Percentiles rank a stretch among this genome's conserved stretches.
These are phyloP conservation scores for Chaetomiaceae sp. DNA, from an alignment of 2,329 filamentous ascomycete species.

Conservation along the genomic window DNA sequence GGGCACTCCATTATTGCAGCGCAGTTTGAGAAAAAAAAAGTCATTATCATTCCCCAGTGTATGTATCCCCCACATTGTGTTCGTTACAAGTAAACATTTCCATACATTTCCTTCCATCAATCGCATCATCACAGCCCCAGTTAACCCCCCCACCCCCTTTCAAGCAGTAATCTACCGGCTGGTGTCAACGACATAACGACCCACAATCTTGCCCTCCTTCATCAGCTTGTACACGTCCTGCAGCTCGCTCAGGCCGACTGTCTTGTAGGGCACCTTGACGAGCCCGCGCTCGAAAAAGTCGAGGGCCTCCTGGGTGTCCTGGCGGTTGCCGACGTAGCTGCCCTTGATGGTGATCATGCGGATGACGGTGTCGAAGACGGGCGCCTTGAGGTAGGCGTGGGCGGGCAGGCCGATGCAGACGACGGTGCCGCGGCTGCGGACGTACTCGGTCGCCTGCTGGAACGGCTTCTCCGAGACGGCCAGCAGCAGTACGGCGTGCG, in stretches of 20 bases:
- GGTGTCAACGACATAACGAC: conserved; percentile 74
- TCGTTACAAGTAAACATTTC: background rate
- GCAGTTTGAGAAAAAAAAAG: too few species aligned
- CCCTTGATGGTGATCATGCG: conserved; percentile 90
- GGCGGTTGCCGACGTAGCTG: conserved; percentile 88
- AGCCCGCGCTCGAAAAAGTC: conserved; percentile 83
- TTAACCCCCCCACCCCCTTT: background rate
- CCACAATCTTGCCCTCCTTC: conserved; percentile 66
- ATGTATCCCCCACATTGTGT: too few species aligned
- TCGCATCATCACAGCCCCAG: background rate
- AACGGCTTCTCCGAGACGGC: conserved; percentile 89
- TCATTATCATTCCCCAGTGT: background rate
- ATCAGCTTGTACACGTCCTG: conserved; percentile 75
- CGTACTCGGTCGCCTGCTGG: conserved; percentile 87
- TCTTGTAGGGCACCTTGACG: conserved; percentile 85
- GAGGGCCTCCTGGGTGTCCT: conserved; percentile 81
- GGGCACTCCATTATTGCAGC: too few species aligned
- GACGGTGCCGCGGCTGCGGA: conserved; percentile 75
- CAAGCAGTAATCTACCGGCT: conserved; percentile 37
- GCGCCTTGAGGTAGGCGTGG: conserved; percentile 71
- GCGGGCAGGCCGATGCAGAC: conserved; percentile 87
- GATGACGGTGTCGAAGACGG: conserved; percentile 84
- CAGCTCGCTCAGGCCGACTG: conserved; percentile 73
- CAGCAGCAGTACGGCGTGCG: conserved; percentile 80
- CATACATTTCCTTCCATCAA: conserved; percentile 1